These are phyloP conservation scores for Eleusine indica DNA, from an alignment of 176 grass and related monocot genomes.

Conservation along the genomic window DNA sequence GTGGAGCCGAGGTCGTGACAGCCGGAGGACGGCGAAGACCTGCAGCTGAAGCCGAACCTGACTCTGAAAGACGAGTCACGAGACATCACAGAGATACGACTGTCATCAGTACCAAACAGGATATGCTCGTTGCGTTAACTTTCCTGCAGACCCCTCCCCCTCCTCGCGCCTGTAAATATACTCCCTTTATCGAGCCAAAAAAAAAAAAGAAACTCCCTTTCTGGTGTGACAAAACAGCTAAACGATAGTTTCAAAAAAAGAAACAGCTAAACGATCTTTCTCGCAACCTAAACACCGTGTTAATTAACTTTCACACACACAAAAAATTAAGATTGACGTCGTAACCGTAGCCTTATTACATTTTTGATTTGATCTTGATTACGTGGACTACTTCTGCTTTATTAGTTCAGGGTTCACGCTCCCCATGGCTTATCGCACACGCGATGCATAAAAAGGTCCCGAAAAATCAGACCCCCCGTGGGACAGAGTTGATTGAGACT, in stretches of 20 bases:
- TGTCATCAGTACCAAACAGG: neutral
- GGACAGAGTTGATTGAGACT: neutral
- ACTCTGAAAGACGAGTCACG: neutral
- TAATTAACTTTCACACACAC: neutral
- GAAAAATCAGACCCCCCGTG: neutral
- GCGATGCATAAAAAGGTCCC: neutral
- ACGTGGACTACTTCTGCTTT: neutral
- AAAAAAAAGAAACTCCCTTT: neutral
- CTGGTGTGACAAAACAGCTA: neutral
- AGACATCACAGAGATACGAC: neutral
- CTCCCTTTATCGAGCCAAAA: neutral
- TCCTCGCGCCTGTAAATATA: slow-evolving; percentile 19
- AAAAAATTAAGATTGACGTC: neutral
- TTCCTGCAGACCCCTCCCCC: neutral
- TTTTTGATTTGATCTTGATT: neutral
- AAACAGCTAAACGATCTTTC: neutral
- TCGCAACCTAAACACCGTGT: neutral
- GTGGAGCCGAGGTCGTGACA: slow-evolving; percentile 42
- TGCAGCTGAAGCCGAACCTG: neutral
- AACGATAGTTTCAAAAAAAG: neutral
- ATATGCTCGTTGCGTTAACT: neutral
- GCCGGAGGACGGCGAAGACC: neutral
- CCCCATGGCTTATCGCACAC: neutral
- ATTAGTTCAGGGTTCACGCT: neutral
- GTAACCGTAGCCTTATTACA: neutral